Base-by-base conservation (phyloP, 805 yeast species). In the Candida montana region DNA sequence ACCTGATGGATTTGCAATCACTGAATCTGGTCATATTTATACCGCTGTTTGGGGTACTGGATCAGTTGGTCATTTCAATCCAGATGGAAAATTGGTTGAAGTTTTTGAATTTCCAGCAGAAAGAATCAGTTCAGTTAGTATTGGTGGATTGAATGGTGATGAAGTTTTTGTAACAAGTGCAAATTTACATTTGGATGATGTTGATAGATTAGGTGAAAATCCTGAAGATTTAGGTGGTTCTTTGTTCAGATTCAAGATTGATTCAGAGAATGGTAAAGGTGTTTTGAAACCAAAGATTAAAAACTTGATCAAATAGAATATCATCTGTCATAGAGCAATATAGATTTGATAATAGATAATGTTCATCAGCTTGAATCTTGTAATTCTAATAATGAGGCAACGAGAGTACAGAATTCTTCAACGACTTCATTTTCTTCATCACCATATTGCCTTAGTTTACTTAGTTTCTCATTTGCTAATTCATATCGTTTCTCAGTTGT, bases 1-100 rank as follows among this genome's bases (percentile, higher is more conserved):
- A 50, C 96, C 96, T 0, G 97, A 89, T 59, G 97, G 97, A 17
- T 70, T 83, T 49, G 67, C 80, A 20, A 62, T 83, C 48, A 77
- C 83, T 32, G 61, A 52, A 4, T 58, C 58, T 18, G 83, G 78
- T 8, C 49, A 61, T 3, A 55, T 89, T 31, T 83, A 74, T 62
- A 67, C 79, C 5, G 84, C 95, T 1, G 75, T 84, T 11, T 88
- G 82, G 76, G 71, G 79, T 21, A 71, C 83, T 2, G 58, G 66
- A 32, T 57, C 73, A 18, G 78, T 88, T 9, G 69, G 80, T 35
- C 76, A 79, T 51, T 69, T 75, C 46, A 64, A 75, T 31, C 38
- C 46, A 7, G 42, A 59, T 1, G 89, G 88, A 2, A 56, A 69
- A 37, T 55, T 83, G 13, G 58, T 77, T 18, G 73, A 74, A 49